These are phyloP conservation scores for Dothistroma septosporum DNA, from an alignment of 2,329 filamentous ascomycete species.

Conservation along the genomic window DNA sequence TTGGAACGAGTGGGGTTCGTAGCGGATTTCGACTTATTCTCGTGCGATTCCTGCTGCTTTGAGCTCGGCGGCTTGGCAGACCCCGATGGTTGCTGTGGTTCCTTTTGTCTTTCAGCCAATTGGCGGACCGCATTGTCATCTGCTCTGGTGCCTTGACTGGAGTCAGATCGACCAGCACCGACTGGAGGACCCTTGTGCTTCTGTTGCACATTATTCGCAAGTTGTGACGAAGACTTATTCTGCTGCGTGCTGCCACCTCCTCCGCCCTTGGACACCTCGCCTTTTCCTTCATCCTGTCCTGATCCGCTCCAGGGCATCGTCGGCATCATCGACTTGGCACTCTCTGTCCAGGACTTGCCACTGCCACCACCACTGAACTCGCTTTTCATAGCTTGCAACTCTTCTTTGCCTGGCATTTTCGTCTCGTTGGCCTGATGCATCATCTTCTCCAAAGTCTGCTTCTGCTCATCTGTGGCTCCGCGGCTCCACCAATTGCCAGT, in stretches of 20 bases:
- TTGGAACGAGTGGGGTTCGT: background rate
- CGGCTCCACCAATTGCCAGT: slow-evolving; percentile 31
- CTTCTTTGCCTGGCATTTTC: slow-evolving; percentile 22
- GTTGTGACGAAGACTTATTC: background rate
- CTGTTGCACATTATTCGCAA: background rate
- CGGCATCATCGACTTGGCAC: slow-evolving; percentile 1
- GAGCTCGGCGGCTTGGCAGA: background rate
- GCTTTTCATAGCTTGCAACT: slow-evolving; percentile 16
- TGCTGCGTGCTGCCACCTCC: background rate
- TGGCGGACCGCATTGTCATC: slow-evolving; percentile 1
- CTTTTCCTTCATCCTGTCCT: background rate
- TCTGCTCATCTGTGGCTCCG: slow-evolving; percentile 31
- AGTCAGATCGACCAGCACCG: slow-evolving; percentile 2
- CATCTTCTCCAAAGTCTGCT: slow-evolving; percentile 32
- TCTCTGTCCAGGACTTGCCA: background rate
- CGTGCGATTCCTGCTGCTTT: background rate
- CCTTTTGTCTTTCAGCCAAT: background rate
- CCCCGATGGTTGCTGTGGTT: background rate
- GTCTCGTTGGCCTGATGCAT: slow-evolving; percentile 29
- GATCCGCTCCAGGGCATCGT: slow-evolving; percentile 3
- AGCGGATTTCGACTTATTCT: background rate
- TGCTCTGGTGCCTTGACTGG: slow-evolving; percentile 11
- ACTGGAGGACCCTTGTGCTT: background rate
- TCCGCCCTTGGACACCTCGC: background rate
- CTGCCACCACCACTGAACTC: slow-evolving; percentile 1